Evolutionary conservation across 2,329 filamentous ascomycete species (phyloP).

Genomic region (Thelonectria blattea): DNA sequence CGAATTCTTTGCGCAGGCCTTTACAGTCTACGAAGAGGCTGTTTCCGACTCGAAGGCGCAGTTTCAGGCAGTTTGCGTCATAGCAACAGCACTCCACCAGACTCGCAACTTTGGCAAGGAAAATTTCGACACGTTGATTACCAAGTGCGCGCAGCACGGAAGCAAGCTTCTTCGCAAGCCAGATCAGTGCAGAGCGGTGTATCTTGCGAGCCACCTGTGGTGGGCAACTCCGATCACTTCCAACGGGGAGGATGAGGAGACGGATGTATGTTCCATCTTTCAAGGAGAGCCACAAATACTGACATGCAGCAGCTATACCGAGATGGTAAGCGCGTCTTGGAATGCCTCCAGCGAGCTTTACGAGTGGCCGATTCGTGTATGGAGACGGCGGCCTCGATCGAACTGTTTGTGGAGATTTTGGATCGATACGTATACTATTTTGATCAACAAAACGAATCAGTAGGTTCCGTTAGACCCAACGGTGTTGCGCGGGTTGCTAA

Average conservation of each 20-base stretch:
- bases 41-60: constrained; percentile 95
- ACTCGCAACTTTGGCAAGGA: constrained; percentile 92
- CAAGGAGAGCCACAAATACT: constrained; percentile 20
- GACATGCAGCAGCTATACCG: constrained; percentile 77
- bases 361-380: constrained; percentile 98
- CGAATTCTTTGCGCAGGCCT: constrained; percentile 97
- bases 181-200: constrained; percentile 96
- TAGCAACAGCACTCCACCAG: constrained; percentile 86
- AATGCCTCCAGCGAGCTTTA: constrained; percentile 93
- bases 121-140: constrained; percentile 98
- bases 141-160: constrained; percentile 94
- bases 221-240: constrained; percentile 88
- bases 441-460: constrained; percentile 97
- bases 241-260: constrained; percentile 80
- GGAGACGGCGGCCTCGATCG: constrained; percentile 96
- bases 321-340: constrained; percentile 94
- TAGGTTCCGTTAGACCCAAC: constrained; percentile 42
- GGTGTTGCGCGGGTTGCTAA: constrained; percentile 21
- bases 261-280: constrained; percentile 65
- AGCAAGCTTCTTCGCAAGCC: constrained; percentile 98
- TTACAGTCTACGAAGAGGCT: constrained; percentile 96
- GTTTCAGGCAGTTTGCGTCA: constrained; percentile 96
- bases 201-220: constrained; percentile 95
- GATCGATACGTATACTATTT: constrained; percentile 99
- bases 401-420: constrained; percentile 97